Evolutionary conservation across 2,329 filamentous ascomycete species (phyloP), one percentile per base, ranked within the genome.

Genomic region (Neonectria punicea): DNA sequence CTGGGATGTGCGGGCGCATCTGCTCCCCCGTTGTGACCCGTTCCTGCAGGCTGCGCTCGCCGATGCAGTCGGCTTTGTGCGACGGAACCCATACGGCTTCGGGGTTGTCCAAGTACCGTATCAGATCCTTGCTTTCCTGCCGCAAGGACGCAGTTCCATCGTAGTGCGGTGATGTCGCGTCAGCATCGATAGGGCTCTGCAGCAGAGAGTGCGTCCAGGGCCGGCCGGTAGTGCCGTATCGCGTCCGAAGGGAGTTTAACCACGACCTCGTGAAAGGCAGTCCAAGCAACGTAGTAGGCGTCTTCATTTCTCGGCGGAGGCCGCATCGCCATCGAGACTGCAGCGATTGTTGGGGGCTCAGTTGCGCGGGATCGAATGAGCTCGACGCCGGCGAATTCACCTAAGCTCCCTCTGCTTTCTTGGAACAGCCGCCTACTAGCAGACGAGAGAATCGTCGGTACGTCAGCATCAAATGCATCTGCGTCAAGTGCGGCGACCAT

Each of bases 1-100:
- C 62, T 13, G 62, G 47, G 4, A 65, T 32, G 46, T 56, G 36
- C 30, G 62, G 62, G 5, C 62, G 53, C 53, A 65, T 57, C 25
- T 58, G 36, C 1, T 61, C 58, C 5, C 47, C 51, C 4, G 58
- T 54, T 5, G 18, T 32, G 4, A 61, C 30, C 2, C 62, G 58
- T 5, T 54, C 47, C 14, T 39, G 43, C 18, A 65, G 47, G 28
- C n/a, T 65, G 9, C 44, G 62, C 44, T 41, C 57, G 25, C 43
- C 55, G 18, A 58, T 13, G 32, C 13, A 11, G 44, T 58, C 55
- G 43, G 18, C 10, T 49, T 61, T 65, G 8, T 20, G 9, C n/a
- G 49, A 18, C 3, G 58, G 58, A 25, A 53, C 47, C 62, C 58
- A 65, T 8, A 53, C 30, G 13, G 53, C 58, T 5, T 49, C 36